These are phyloP conservation scores for Mortierella sp. DNA, from an alignment of 371 early-diverging fungal species.

Conservation along the genomic window DNA sequence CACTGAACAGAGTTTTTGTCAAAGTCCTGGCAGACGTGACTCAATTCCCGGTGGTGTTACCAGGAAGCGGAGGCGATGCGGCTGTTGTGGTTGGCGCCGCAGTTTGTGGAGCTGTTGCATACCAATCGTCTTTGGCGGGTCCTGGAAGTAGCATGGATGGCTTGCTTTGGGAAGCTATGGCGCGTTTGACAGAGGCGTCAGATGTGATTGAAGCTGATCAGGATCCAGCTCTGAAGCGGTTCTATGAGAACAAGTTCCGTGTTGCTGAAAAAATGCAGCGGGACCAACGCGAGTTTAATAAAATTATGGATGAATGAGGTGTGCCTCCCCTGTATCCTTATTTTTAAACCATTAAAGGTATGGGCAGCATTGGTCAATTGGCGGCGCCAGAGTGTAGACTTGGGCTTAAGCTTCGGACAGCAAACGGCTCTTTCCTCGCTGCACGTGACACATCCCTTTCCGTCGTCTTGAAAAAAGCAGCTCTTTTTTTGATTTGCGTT, in stretches of 20 bases:
- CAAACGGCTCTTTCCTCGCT: no score
- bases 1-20: constrained; percentile 74
- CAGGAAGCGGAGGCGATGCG: constrained; percentile 66
- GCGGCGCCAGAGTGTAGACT: not conserved
- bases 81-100: constrained; percentile 83
- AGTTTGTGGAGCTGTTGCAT: constrained; percentile 75
- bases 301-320: constrained; percentile 61
- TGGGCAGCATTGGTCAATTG: not conserved
- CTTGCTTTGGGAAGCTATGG: constrained; percentile 71
- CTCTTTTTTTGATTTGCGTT: no score
- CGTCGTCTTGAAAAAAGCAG: no score
- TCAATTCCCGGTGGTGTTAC: constrained; percentile 69
- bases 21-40: constrained; percentile 72
- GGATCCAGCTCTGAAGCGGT: constrained; percentile 54
- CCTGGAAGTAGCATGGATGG: constrained; percentile 29
- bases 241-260: constrained; percentile 68
- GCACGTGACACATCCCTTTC: no score
- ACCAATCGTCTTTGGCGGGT: constrained; percentile 45
- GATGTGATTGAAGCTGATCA: constrained; percentile 63
- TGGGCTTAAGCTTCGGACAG: no score
- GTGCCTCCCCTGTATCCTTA: not conserved
- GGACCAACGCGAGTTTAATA: constrained; percentile 68
- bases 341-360: not conserved
- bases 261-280: constrained; percentile 72
- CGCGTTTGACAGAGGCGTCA: constrained; percentile 66